Evolutionary conservation across 768 basidiomycete genomes (phyloP).

Genomic region (Podaxis sp.): DNA sequence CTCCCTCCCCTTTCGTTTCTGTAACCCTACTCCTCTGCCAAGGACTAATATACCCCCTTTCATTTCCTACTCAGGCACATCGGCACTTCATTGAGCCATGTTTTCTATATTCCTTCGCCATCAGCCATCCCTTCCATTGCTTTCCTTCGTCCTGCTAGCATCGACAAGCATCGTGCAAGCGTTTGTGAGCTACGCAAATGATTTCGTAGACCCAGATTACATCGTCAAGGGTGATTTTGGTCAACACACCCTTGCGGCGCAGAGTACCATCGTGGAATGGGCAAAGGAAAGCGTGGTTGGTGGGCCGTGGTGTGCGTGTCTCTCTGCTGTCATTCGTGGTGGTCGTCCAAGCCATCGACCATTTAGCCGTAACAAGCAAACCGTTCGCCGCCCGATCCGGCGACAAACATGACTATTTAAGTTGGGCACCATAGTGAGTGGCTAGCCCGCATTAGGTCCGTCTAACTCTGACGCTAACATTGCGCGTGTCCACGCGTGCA

Average conservation of each 20-base stretch:
- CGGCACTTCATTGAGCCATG: slow-evolving; percentile 15
- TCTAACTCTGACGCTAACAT: not conserved
- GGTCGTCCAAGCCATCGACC: not conserved
- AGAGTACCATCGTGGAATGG: slow-evolving; percentile 41
- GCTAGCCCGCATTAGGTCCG: not conserved
- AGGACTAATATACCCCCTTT: slow-evolving; percentile 9
- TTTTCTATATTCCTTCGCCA: slow-evolving; percentile 24
- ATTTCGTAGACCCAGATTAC: slow-evolving; percentile 50
- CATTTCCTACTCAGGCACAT: not conserved
- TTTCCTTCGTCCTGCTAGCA: slow-evolving; percentile 14
- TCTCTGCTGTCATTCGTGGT: not conserved
- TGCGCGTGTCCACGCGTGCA: slow-evolving; percentile 15
- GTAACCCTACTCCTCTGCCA: not conserved
- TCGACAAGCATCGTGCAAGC: slow-evolving; percentile 24
- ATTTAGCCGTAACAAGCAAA: slow-evolving; percentile 42
- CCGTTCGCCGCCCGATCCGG: slow-evolving; percentile 44
- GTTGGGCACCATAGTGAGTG: slow-evolving; percentile 65
- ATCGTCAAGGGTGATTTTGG: slow-evolving; percentile 39
- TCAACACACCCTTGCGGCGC: slow-evolving; percentile 39
- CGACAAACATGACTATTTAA: slow-evolving; percentile 60
- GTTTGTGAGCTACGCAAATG: slow-evolving; percentile 42
- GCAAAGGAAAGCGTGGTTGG: slow-evolving; percentile 36
- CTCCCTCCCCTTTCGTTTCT: not conserved
- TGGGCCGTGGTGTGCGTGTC: slow-evolving; percentile 53
- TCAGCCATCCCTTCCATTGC: slow-evolving; percentile 10